phyloP scores from a whole-genome alignment of 495 filamentous ascomycete species.

The Thozetella sp. region DNA sequence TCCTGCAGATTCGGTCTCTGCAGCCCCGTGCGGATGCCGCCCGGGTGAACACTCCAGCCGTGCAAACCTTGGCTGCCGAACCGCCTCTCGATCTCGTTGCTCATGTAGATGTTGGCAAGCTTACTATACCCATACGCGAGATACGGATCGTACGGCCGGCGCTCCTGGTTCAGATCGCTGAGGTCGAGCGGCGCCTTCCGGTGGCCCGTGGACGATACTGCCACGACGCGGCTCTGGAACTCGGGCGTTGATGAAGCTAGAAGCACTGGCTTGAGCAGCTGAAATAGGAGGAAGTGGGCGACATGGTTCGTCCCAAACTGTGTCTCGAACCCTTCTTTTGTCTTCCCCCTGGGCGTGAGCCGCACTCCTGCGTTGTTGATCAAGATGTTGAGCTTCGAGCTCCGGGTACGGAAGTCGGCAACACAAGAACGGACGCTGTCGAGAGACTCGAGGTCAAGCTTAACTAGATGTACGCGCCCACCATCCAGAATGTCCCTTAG shows the following conservation, averaged over 20 bases:
- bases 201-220: slow-evolving; percentile 37
- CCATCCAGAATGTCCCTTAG: slow-evolving; percentile 25
- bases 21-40: slow-evolving; percentile 24
- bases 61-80: slow-evolving; percentile 16
- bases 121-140: slow-evolving; percentile 52
- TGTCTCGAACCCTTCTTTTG: slow-evolving; percentile 45
- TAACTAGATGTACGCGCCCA: slow-evolving; percentile 27
- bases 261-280: slow-evolving; percentile 44
- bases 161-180: slow-evolving; percentile 44
- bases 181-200: slow-evolving; percentile 36
- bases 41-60: slow-evolving; percentile 18
- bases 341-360: slow-evolving; percentile 33
- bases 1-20: slow-evolving; percentile 15
- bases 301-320: slow-evolving; percentile 55
- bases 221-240: slow-evolving; percentile 33
- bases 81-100: slow-evolving; percentile 22
- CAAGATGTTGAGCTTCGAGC: slow-evolving; percentile 21
- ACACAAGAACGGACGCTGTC: slow-evolving; percentile 24
- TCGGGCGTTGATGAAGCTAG: slow-evolving; percentile 31
- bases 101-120: slow-evolving; percentile 45
- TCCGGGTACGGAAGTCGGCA: slow-evolving; percentile 17
- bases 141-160: slow-evolving; percentile 18
- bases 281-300: slow-evolving; percentile 53
- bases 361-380: slow-evolving; percentile 40
- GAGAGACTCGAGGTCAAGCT: slow-evolving; percentile 33